phyloP scores from a whole-genome alignment of 345 rosid genomes.

The Ailanthus altissimus region DNA sequence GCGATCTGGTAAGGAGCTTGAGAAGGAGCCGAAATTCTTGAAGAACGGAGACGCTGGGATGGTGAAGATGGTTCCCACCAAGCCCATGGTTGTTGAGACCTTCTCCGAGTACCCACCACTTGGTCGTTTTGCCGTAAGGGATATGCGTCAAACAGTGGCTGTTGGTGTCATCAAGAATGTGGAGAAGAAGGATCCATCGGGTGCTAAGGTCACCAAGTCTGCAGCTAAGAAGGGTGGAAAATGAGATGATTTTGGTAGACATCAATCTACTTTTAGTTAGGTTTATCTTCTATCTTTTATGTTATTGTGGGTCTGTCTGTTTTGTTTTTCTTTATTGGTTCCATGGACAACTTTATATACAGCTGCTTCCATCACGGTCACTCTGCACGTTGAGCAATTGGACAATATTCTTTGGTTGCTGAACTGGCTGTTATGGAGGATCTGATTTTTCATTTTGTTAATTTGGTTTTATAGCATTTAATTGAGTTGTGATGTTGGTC shows the following conservation, averaged over 20 bases:
- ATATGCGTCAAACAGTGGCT: conserved; percentile 39
- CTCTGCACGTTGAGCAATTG: not conserved
- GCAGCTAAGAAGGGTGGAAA: conserved; percentile 30
- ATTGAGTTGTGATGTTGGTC: not conserved
- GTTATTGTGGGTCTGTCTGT: not conserved
- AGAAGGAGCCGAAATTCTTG: conserved; percentile 70
- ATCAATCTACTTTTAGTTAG: not conserved
- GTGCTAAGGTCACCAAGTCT: conserved; percentile 41
- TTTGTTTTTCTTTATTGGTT: not conserved
- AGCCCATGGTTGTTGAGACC: conserved; percentile 31
- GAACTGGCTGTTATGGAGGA: not conserved
- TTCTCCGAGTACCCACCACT: conserved; percentile 35
- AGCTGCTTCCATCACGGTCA: not conserved
- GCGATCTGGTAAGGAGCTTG: conserved; percentile 71
- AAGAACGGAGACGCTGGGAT: conserved; percentile 69
- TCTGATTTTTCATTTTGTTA: not conserved
- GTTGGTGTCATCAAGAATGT: conserved; percentile 37
- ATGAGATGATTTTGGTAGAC: not conserved
- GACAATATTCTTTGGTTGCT: not conserved
- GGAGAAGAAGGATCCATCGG: conserved; percentile 37
- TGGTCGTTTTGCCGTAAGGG: conserved; percentile 37
- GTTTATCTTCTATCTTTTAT: not conserved
- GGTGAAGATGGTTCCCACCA: conserved; percentile 53
- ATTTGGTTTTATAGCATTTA: not conserved
- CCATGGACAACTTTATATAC: not conserved